Evolutionary conservation across 73 alveolate genomes (phyloP).

Genomic region (Paramecium caudatum): DNA sequence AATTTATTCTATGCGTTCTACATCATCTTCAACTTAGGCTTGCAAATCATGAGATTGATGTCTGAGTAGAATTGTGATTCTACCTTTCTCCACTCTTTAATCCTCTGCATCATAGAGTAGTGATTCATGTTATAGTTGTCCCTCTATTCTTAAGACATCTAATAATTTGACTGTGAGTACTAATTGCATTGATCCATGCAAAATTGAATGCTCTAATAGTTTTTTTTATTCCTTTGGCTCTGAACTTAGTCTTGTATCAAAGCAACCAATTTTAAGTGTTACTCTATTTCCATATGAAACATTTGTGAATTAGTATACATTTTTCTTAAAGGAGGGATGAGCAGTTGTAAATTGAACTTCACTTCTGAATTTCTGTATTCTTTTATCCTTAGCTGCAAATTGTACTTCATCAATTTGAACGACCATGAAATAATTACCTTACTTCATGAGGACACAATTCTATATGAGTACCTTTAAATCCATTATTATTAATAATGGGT

Average conservation of each 20-base stretch:
- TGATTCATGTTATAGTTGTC: constrained; percentile 84
- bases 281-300: constrained; percentile 85
- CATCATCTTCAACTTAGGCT: constrained; percentile 89
- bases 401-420: constrained; percentile 86
- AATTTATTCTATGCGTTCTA: constrained; percentile 81
- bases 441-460: constrained; percentile 77
- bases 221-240: constrained; percentile 80
- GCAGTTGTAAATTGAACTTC: constrained; percentile 76
- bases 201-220: constrained; percentile 80
- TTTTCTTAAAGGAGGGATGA: constrained; percentile 83
- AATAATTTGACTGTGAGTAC: constrained; percentile 80
- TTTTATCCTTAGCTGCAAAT: constrained; percentile 82
- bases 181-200: constrained; percentile 82
- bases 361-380: constrained; percentile 83
- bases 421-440: constrained; percentile 86
- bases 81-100: constrained; percentile 82
- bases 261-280: constrained; percentile 84
- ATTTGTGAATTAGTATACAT: constrained; percentile 81
- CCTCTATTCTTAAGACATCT: constrained; percentile 81
- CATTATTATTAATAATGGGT: constrained; percentile 3
- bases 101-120: constrained; percentile 81
- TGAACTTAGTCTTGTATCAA: constrained; percentile 77
- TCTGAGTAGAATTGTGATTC: constrained; percentile 80
- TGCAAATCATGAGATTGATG: constrained; percentile 84
- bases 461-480: constrained; percentile 82